Conservation (phyloP, 345 rosid genomes). For the Brassica carinata region DNA sequence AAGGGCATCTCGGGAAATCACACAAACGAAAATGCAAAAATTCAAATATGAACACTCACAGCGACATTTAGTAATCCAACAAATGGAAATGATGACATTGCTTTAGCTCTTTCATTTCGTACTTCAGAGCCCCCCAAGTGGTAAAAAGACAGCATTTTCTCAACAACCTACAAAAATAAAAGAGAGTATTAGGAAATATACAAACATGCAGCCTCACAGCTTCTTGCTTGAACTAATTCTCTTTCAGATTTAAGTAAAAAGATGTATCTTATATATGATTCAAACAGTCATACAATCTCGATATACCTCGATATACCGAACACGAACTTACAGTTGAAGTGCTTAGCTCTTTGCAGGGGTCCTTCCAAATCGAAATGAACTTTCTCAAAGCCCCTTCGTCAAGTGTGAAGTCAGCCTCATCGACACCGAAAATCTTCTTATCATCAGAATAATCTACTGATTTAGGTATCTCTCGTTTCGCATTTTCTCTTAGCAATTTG, state of each 20-base stretch:
- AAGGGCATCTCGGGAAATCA: conserved; percentile 16
- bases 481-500: conserved; percentile 44
- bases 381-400: conserved; percentile 47
- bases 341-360: conserved; percentile 62
- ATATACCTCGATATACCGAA: conserved; percentile 9
- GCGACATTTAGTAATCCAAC: conserved; percentile 77
- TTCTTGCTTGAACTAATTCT: background rate
- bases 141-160: conserved; percentile 67
- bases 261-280: background rate
- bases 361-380: conserved; percentile 88
- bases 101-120: conserved; percentile 30
- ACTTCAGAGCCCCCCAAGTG: conserved; percentile 35
- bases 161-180: conserved; percentile 55
- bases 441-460: conserved; percentile 37
- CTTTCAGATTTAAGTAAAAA: conserved; percentile 5
- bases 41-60: conserved; percentile 54
- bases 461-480: conserved; percentile 37
- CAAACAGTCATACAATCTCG: conserved; percentile 13
- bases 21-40: conserved; percentile 10
- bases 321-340: conserved; percentile 53
- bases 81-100: conserved; percentile 53
- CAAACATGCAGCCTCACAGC: conserved; percentile 11
- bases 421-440: conserved; percentile 23
- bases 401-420: conserved; percentile 55
- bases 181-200: conserved; percentile 26